A percentile compares a stretch with the other conserved stretches of the same genome.
Conservation (phyloP, 2,329 filamentous ascomycete genomes). For the Fusarium sp. region DNA sequence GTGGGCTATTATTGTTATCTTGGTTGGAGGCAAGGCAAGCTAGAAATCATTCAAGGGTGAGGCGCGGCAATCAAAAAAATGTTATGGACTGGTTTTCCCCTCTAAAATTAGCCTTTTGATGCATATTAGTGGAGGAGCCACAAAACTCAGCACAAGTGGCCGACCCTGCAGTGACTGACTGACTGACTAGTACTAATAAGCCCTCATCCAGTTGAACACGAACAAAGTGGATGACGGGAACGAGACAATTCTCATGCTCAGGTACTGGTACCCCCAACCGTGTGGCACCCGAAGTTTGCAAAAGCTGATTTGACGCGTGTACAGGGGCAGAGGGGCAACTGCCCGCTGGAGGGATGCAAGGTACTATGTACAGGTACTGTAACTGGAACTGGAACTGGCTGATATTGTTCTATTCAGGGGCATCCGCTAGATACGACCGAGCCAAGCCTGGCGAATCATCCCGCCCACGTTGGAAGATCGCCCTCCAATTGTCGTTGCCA, state of each 20-base stretch:
- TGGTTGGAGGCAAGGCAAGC: slow-evolving; percentile 5
- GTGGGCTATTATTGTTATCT: slow-evolving; percentile 18
- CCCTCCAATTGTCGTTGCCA: slow-evolving; percentile 4
- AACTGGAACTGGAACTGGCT: slow-evolving; percentile 16
- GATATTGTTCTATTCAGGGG: slow-evolving; percentile 40
- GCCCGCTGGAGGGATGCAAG: slow-evolving; percentile 13
- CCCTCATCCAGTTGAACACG: slow-evolving; percentile 28
- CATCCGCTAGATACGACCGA: slow-evolving; percentile 7
- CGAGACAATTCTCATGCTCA: slow-evolving; percentile 5
- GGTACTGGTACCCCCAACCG: slow-evolving; percentile 30
- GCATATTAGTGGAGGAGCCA: slow-evolving; percentile 30
- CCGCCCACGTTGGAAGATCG: slow-evolving; percentile 47
- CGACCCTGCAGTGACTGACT: slow-evolving; percentile 6
- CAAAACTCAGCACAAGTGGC: neutral
- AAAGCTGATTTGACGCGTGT: slow-evolving; percentile 35
- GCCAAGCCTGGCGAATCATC: slow-evolving; percentile 46
- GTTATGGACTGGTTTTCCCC: slow-evolving; percentile 37
- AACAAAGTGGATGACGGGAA: slow-evolving; percentile 19
- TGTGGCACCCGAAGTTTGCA: slow-evolving; percentile 17
- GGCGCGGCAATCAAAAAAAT: slow-evolving; percentile 47
- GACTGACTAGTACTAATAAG: neutral
- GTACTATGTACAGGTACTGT: slow-evolving; percentile 26
- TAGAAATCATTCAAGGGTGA: slow-evolving; percentile 23
- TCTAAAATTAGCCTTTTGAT: slow-evolving; percentile 42
- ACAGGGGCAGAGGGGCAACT: slow-evolving; percentile 28